Percentiles rank a stretch among this genome's conserved stretches.
phyloP scores from a whole-genome alignment of 2,329 filamentous ascomycete genomes.

The Ceratocystis albifundus region DNA sequence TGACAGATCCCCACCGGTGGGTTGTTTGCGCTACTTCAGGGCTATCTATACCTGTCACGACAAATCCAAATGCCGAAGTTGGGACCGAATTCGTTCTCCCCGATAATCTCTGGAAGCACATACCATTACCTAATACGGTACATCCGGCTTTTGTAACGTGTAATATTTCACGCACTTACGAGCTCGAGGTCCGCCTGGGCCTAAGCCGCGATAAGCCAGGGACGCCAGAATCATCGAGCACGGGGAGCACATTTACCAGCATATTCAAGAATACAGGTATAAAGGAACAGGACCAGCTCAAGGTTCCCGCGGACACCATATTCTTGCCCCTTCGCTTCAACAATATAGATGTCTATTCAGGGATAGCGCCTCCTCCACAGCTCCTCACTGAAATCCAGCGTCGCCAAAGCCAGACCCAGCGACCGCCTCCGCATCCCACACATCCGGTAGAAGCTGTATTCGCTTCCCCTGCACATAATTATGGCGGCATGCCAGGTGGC shows the following conservation, averaged over 20 bases:
- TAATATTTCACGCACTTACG: constrained; percentile 72
- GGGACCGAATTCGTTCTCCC: constrained; percentile 61
- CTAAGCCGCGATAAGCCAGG: constrained; percentile 55
- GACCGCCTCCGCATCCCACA: neutral
- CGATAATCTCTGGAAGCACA: constrained; percentile 57
- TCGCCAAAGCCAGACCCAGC: constrained; percentile 4
- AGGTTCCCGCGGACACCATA: constrained; percentile 52
- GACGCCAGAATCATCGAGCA: neutral
- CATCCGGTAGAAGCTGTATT: neutral
- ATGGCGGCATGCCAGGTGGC: neutral
- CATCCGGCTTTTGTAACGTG: constrained; percentile 80
- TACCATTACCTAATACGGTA: constrained; percentile 69
- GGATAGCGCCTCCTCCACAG: constrained; percentile 67
- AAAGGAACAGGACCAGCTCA: constrained; percentile 27
- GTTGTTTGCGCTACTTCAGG: constrained; percentile 61
- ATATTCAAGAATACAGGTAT: constrained; percentile 14
- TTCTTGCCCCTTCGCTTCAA: constrained; percentile 68
- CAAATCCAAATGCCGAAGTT: constrained; percentile 41
- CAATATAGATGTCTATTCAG: constrained; percentile 67
- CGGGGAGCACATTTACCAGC: constrained; percentile 5
- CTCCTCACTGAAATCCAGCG: constrained; percentile 40
- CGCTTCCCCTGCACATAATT: neutral
- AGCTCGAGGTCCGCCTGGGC: constrained; percentile 70
- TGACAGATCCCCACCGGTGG: constrained; percentile 63
- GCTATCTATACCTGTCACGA: constrained; percentile 59